Conservation (phyloP, 345 rosid species). For the Corymbia maculata region DNA sequence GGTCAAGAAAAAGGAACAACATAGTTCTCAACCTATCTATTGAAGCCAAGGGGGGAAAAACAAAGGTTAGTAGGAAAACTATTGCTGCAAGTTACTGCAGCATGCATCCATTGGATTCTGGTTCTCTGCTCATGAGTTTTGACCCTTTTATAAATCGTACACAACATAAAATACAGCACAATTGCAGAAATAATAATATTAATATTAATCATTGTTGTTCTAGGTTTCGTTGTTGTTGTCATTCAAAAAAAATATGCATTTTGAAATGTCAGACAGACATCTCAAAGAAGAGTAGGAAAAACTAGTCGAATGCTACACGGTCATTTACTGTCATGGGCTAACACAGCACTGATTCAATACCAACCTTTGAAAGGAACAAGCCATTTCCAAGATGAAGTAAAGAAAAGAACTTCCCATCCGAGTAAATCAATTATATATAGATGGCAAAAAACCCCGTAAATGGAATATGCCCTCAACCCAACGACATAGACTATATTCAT, state of each 20-base stretch:
- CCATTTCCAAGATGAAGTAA: not conserved
- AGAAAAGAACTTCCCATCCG: not conserved
- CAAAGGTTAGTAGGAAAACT: not conserved
- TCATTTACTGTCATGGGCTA: not conserved
- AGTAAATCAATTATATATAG: not conserved
- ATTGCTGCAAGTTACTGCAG: not conserved
- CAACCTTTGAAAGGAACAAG: not conserved
- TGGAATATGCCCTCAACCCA: not conserved
- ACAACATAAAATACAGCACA: not conserved
- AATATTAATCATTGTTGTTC: not conserved
- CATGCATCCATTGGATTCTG: not conserved
- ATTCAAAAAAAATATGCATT: not conserved
- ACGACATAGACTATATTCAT: not conserved
- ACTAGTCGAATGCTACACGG: fast-evolving
- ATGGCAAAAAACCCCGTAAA: not conserved
- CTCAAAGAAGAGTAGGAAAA: not conserved
- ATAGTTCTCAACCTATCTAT: not conserved
- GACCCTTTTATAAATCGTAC: not conserved
- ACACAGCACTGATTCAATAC: not conserved
- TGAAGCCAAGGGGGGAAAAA: not conserved
- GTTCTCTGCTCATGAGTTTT: not conserved
- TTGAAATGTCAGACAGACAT: not conserved
- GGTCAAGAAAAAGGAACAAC: not conserved
- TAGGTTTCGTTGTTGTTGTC: no score
- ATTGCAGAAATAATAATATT: not conserved